Percentiles rank a stretch among this genome's conserved stretches.
phyloP scores from a whole-genome alignment of 257 asterid species.

The Haberlea rhodopensis region DNA sequence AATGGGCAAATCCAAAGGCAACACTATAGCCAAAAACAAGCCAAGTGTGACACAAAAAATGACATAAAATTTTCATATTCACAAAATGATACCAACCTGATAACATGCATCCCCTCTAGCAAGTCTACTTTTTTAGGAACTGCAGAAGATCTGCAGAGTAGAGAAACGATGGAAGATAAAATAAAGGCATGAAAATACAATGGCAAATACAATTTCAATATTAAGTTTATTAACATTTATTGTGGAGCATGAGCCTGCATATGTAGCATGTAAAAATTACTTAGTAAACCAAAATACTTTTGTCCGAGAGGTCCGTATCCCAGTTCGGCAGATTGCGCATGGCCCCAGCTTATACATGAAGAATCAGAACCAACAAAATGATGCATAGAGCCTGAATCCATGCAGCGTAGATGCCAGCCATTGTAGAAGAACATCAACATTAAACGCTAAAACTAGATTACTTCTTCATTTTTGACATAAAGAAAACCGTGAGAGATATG shows the following conservation, averaged over 20 bases:
- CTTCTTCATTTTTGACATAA: conserved; percentile 3
- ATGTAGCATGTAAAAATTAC: conserved; percentile 21
- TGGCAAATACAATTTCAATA: background rate
- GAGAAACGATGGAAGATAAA: conserved; percentile 14
- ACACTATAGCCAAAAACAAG: conserved; percentile 45
- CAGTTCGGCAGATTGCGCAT: conserved; percentile 87
- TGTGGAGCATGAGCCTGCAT: background rate
- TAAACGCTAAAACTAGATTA: background rate
- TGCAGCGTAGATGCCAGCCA: conserved; percentile 92
- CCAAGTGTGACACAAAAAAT: conserved; percentile 13
- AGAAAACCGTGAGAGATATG: conserved; percentile 1
- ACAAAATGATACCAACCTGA: conserved; percentile 48
- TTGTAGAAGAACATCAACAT: conserved; percentile 36
- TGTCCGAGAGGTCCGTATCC: conserved; percentile 93
- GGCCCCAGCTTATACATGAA: conserved; percentile 99
- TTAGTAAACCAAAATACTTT: conserved; percentile 51
- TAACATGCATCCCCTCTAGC: conserved; percentile 91
- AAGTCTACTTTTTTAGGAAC: conserved; percentile 80
- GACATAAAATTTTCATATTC: background rate
- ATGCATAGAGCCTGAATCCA: conserved; percentile 89
- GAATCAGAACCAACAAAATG: conserved; percentile 99
- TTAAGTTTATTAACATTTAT: background rate
- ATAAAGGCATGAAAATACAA: conserved; percentile 16
- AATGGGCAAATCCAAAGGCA: conserved; percentile 89
- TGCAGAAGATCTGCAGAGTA: conserved; percentile 77